phyloP scores from a whole-genome alignment of 768 basidiomycete species.

The Xerocomellus dryophilus region DNA sequence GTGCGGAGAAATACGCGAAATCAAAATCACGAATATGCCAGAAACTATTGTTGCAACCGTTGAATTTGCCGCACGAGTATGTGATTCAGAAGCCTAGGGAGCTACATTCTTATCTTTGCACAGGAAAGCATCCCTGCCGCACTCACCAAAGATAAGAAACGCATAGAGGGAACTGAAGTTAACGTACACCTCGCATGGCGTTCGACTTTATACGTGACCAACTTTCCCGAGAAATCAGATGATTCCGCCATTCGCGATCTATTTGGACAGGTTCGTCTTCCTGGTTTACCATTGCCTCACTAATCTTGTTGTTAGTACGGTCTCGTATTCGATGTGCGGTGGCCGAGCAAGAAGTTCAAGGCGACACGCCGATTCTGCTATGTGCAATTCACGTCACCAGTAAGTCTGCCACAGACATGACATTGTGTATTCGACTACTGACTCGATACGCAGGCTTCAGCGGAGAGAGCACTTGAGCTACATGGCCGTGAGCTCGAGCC shows the following conservation, averaged over 20 bases:
- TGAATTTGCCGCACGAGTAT: slow-evolving; percentile 70
- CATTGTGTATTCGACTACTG: background rate
- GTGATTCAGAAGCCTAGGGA: background rate
- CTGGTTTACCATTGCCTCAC: background rate
- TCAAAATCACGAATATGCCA: slow-evolving; percentile 67
- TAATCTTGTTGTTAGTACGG: slow-evolving; percentile 61
- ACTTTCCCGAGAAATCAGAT: slow-evolving; percentile 85
- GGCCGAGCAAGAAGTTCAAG: slow-evolving; percentile 98
- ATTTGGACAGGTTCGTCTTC: slow-evolving; percentile 65
- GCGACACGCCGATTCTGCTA: slow-evolving; percentile 90
- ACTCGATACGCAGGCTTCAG: slow-evolving; percentile 47
- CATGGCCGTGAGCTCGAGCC: slow-evolving; percentile 74
- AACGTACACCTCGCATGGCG: slow-evolving; percentile 89
- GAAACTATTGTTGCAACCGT: slow-evolving; percentile 74
- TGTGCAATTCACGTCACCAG: slow-evolving; percentile 84
- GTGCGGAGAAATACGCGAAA: slow-evolving; percentile 87
- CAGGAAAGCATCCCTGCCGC: slow-evolving; percentile 83
- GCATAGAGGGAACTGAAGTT: slow-evolving; percentile 70
- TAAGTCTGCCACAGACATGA: slow-evolving; percentile 37
- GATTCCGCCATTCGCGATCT: slow-evolving; percentile 71
- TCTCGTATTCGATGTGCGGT: slow-evolving; percentile 87
- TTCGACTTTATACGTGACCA: slow-evolving; percentile 93
- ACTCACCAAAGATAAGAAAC: slow-evolving; percentile 93
- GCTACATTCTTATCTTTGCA: background rate
- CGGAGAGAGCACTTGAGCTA: slow-evolving; percentile 74